Base-by-base conservation (phyloP, 2,329 filamentous ascomycete genomes). In the Plectosphaerella sp. region DNA sequence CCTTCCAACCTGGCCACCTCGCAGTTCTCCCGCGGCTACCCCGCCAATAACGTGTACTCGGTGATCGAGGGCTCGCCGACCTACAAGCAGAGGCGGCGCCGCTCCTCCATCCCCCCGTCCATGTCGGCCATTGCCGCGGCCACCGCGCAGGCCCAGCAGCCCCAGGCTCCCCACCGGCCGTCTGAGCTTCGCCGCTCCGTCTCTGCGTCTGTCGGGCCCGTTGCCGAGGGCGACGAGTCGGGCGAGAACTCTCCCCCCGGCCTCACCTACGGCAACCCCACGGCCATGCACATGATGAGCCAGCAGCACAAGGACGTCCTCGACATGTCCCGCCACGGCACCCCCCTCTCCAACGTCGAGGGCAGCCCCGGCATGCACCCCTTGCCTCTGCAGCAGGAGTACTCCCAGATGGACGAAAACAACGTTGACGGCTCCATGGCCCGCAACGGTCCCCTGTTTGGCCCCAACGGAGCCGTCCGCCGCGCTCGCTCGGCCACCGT, bases 21-120 rank as follows among this genome's bases (percentile, higher is more conserved):
- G 47, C 89, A 92, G 64, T 97, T 90, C 71, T 83, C 87, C 24
- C 84, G 88, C 45, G 83, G 86, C 33, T 90, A 90, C 60, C 80
- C 79, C 54, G 68, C 76, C 49, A 88, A 87, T 70, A 96, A 91
- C 67, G 89, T 94, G 61, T 97, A 96, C 76, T 93, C 91, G 47
- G 92, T 96, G 48, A 94, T 97, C 66, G 94, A 99, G 75, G 94
- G 94, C 47, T 99, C 94, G 25, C 94, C 94, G 12, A 97, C 94
- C 37, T 99, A 99, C 77, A 99, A 99, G 82, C 94, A 97, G 77
- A 85, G 94, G 62, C 84, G 94, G 69, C 86, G 94, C 60, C 88
- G 94, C 57, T 97, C 94, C 36, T 97, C 93, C 42, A 91, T 97
- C 57, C 91, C 93, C 22, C 87, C 89, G 12, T 84, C 87, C 59